Evolutionary conservation across 2,329 filamentous ascomycete genomes (phyloP).

Genomic region (Fusarium redolens): DNA sequence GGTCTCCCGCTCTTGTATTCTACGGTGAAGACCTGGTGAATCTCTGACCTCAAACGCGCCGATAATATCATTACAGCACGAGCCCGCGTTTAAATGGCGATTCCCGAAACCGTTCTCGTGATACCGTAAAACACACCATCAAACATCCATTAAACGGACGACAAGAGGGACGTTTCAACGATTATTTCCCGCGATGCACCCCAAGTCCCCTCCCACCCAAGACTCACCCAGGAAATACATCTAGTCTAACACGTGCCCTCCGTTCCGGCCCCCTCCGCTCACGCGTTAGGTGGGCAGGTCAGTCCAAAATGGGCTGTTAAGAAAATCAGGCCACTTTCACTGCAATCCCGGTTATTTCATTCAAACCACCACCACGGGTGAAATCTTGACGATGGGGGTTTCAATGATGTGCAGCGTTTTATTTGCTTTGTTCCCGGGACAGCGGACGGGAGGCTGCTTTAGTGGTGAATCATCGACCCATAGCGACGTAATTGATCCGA

Average conservation of each 20-base stretch:
- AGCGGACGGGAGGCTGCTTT: conserved; percentile 7
- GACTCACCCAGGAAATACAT: background rate
- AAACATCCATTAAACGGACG: conserved; percentile 24
- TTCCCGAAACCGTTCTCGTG: conserved; percentile 13
- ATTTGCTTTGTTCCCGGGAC: conserved; percentile 9
- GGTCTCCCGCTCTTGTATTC: background rate
- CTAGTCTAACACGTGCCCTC: conserved; percentile 25
- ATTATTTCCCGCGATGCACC: conserved; percentile 42
- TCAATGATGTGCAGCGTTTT: conserved; percentile 7
- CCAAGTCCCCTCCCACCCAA: background rate
- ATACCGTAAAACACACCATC: conserved; percentile 33
- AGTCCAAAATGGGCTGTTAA: conserved; percentile 42
- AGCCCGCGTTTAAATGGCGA: conserved; percentile 22
- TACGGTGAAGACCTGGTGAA: conserved; percentile 5
- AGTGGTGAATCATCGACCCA: conserved; percentile 11
- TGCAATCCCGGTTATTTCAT: background rate
- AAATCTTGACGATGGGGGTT: background rate
- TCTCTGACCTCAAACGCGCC: conserved; percentile 10
- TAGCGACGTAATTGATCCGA: background rate
- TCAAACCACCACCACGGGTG: background rate
- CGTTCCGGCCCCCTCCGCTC: conserved; percentile 45
- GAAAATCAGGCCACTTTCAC: conserved; percentile 42
- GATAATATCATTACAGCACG: background rate
- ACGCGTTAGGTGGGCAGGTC: conserved; percentile 40
- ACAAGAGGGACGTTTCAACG: conserved; percentile 32